Conservation (phyloP, 306 rosid genomes). For the Leucaena leucocephala region DNA sequence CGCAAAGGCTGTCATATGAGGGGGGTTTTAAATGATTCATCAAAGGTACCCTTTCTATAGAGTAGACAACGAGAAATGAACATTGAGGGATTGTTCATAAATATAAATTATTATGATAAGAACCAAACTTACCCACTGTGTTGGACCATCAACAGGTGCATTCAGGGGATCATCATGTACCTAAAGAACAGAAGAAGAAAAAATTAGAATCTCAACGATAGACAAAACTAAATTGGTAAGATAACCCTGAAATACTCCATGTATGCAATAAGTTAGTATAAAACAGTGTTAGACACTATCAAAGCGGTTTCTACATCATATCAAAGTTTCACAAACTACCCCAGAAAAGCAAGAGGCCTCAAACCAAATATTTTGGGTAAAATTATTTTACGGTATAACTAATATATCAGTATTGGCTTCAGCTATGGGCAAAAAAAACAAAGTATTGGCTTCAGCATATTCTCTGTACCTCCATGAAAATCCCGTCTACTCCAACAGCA, state of each 20-base stretch:
- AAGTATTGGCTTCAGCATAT: slow-evolving; percentile 19
- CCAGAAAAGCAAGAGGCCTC: not conserved
- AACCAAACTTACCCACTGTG: slow-evolving; percentile 83
- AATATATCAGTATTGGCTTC: slow-evolving; percentile 6
- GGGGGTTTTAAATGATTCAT: slow-evolving; percentile 21
- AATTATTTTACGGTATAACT: slow-evolving; percentile 16
- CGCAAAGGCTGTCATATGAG: slow-evolving; percentile 74
- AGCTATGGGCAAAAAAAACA: not conserved
- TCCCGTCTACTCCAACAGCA: slow-evolving; percentile 97
- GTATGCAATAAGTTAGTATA: not conserved
- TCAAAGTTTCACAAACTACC: not conserved
- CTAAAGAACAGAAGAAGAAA: slow-evolving; percentile 48
- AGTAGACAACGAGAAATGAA: slow-evolving; percentile 23
- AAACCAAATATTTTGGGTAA: slow-evolving; percentile 3
- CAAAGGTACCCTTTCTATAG: not conserved
- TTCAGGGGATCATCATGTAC: slow-evolving; percentile 94
- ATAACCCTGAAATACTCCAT: not conserved
- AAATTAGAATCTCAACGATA: slow-evolving; percentile 27
- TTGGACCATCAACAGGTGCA: slow-evolving; percentile 98
- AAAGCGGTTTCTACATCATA: not conserved
- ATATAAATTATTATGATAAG: slow-evolving; percentile 16
- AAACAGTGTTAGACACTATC: not conserved
- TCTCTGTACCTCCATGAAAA: slow-evolving; percentile 88
- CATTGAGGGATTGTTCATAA: slow-evolving; percentile 19
- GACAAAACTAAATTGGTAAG: slow-evolving; percentile 29